Percentiles rank a stretch among this genome's conserved stretches.
Conservation (phyloP, 2,329 filamentous ascomycete genomes). For the Orbilia quercus region DNA sequence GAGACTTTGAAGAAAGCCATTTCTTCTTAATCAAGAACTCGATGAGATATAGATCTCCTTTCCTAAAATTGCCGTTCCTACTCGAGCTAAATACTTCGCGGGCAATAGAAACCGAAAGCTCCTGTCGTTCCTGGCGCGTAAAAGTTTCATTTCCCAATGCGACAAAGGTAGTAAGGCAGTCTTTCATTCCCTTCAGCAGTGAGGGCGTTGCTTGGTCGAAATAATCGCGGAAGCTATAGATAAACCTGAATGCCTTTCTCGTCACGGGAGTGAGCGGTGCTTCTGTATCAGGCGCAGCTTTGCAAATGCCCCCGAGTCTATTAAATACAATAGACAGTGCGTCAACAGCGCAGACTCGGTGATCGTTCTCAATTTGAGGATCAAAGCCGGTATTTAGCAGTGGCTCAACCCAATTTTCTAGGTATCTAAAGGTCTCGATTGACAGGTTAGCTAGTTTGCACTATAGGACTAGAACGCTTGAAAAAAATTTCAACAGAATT, state of each 20-base stretch:
- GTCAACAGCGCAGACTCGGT: conserved; percentile 38
- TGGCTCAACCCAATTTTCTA: conserved; percentile 38
- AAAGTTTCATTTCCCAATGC: conserved; percentile 37
- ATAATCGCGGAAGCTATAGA: conserved; percentile 41
- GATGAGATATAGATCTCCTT: conserved; percentile 45
- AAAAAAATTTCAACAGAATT: background rate
- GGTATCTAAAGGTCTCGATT: conserved; percentile 39
- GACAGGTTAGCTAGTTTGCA: conserved; percentile 17
- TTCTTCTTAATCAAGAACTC: conserved; percentile 52
- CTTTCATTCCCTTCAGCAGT: conserved; percentile 44
- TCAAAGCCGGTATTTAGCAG: conserved; percentile 23
- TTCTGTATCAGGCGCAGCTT: conserved; percentile 1
- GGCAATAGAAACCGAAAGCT: conserved; percentile 23
- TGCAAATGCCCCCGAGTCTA: conserved; percentile 36
- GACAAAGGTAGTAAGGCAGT: conserved; percentile 45
- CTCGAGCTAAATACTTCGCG: conserved; percentile 25
- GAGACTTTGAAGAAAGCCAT: conserved; percentile 62
- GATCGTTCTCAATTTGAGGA: conserved; percentile 30
- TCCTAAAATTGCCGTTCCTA: conserved; percentile 26
- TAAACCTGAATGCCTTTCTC: conserved; percentile 3
- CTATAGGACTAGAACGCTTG: background rate
- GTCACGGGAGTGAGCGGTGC: background rate
- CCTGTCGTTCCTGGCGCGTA: conserved; percentile 11
- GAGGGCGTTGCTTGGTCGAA: conserved; percentile 42
- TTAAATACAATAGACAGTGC: conserved; percentile 44